Percentiles rank a stretch among this genome's conserved stretches.
phyloP scores from a whole-genome alignment of 2,329 filamentous ascomycete species.

The Aspergillus ruber region DNA sequence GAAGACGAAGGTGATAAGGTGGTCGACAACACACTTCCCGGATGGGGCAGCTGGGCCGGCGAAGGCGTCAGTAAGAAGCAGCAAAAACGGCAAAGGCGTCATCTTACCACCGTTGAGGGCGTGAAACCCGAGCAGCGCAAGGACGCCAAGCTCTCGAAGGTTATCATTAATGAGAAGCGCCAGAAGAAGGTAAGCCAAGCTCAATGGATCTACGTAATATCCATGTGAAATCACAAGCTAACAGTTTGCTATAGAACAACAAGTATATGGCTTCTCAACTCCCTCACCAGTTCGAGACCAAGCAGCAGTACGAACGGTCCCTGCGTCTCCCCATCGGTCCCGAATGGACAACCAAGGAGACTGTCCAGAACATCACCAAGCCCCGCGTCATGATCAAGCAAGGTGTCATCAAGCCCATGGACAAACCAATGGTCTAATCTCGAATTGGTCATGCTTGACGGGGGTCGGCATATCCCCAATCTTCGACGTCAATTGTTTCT shows the following conservation, averaged over 20 bases:
- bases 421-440: constrained; percentile 58
- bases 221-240: constrained; percentile 5
- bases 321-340: constrained; percentile 80
- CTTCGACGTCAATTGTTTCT: not conserved
- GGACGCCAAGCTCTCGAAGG: constrained; percentile 73
- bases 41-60: constrained; percentile 91
- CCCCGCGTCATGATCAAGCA: constrained; percentile 86
- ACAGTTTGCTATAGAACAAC: constrained; percentile 54
- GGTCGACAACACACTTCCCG: constrained; percentile 77
- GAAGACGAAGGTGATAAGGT: constrained; percentile 77
- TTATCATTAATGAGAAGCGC: constrained; percentile 88
- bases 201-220: not conserved
- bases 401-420: constrained; percentile 81
- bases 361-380: constrained; percentile 82
- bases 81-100: constrained; percentile 52
- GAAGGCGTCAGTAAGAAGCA: constrained; percentile 69
- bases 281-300: constrained; percentile 83
- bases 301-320: constrained; percentile 82
- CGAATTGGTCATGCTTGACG: not conserved
- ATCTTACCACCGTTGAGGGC: constrained; percentile 52
- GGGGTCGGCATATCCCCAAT: too few relatives aligned
- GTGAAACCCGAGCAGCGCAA: constrained; percentile 70
- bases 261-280: constrained; percentile 80
- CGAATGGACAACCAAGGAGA: constrained; percentile 95
- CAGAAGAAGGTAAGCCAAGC: constrained; percentile 65